Conservation (phyloP, 192 early-diverging fungal species). For the Mortierella claussenii region DNA sequence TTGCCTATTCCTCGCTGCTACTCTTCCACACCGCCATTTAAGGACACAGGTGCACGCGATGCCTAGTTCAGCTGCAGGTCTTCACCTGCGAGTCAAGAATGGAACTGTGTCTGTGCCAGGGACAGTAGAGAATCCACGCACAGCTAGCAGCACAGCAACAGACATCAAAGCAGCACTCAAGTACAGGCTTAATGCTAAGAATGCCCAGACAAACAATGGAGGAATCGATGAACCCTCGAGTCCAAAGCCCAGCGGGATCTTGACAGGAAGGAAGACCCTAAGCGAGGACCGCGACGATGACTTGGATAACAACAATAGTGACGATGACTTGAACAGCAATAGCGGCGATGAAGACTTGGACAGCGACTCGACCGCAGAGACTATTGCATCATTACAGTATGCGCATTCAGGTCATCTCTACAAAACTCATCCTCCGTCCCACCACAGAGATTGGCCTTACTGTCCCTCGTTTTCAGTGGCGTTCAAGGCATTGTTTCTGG, state of each 20-base stretch:
- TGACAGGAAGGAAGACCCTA: slow-evolving; percentile 9
- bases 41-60: slow-evolving; percentile 2
- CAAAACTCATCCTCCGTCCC: neutral
- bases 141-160: slow-evolving; percentile 16
- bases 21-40: neutral
- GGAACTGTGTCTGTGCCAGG: neutral
- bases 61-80: slow-evolving; percentile 16
- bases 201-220: slow-evolving; percentile 6
- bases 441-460: slow-evolving; percentile 39
- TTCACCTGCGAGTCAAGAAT: slow-evolving; percentile 7
- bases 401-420: neutral
- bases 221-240: slow-evolving; percentile 5
- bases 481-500: slow-evolving; percentile 63
- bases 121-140: neutral
- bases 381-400: neutral
- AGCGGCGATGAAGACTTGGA: slow-evolving; percentile 10
- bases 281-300: slow-evolving; percentile 12
- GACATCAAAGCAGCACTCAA: slow-evolving; percentile 14
- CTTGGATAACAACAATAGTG: slow-evolving; percentile 1
- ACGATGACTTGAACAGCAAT: slow-evolving; percentile 2
- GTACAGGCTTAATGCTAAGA: neutral
- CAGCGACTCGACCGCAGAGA: neutral
- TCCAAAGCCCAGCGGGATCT: slow-evolving; percentile 13
- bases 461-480: slow-evolving; percentile 63
- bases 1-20: neutral